These are phyloP conservation scores for Wickerhamiella siamensis DNA, from an alignment of 805 yeast genomes.

Conservation along the genomic window DNA sequence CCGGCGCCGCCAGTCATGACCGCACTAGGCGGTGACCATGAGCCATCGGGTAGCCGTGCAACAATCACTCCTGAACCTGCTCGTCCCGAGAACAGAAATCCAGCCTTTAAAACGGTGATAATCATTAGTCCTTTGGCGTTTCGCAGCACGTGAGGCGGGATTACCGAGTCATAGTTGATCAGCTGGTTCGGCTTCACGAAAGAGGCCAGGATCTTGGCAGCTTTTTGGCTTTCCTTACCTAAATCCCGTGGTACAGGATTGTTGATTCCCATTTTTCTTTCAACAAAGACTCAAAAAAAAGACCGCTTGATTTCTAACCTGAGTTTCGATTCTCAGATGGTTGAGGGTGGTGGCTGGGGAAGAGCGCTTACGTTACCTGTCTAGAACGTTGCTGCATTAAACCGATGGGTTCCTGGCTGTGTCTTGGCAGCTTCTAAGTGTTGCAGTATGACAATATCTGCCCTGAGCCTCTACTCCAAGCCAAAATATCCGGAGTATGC, in stretches of 20 bases:
- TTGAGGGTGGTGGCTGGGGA: neutral
- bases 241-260: slow-evolving; percentile 91
- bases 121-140: slow-evolving; percentile 89
- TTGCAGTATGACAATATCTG: too few species aligned
- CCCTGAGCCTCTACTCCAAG: too few species aligned
- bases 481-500: too few species aligned
- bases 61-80: slow-evolving; percentile 96
- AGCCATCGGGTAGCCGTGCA: slow-evolving; percentile 84
- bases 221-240: slow-evolving; percentile 80
- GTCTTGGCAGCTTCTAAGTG: too few species aligned
- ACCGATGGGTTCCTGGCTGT: too few species aligned
- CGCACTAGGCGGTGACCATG: slow-evolving; percentile 97
- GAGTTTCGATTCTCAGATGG: too few species aligned
- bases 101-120: slow-evolving; percentile 91
- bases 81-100: slow-evolving; percentile 88
- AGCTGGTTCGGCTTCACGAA: slow-evolving; percentile 91
- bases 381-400: neutral
- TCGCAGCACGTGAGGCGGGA: slow-evolving; percentile 75
- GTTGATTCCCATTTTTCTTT: slow-evolving; percentile 51
- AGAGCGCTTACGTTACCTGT: neutral
- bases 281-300: neutral
- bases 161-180: slow-evolving; percentile 71
- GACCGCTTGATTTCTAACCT: neutral
- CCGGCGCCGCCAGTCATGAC: slow-evolving; percentile 96
- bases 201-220: slow-evolving; percentile 79